Evolutionary conservation across 2,329 filamentous ascomycete species (phyloP), one percentile per base, ranked within the genome.

Genomic region (Nemania diffusa): DNA sequence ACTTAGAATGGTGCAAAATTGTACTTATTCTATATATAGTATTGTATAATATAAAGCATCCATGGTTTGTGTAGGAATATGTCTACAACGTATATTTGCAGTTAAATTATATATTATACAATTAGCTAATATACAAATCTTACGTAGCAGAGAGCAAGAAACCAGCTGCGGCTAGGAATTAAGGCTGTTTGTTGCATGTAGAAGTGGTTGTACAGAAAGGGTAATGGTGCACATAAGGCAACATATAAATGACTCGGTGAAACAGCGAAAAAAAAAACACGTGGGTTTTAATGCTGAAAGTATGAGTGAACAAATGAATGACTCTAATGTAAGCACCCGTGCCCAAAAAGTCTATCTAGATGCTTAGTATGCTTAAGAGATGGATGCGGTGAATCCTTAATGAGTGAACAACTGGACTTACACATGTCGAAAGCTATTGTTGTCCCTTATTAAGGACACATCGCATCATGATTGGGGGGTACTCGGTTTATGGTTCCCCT

Each of bases 201-300:
- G 34, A 44, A 46, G 50, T 9, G n/a, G 50, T 46, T 32, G 17
- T 20, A 52, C 50, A 4, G 50, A 32, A 32, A 20, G 27, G n/a
- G 26, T n/a, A 52, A 52, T 26, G n/a, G 27, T 29, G 13, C 26
- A 29, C 24, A 27, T 29, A 52, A 52, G 50, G 50, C 27, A 32
- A 26, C 9, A 53, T 8, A 61, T 40, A 15, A 24, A 44, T 56
- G 57, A 44, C 57, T 61, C 8, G 29, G 53, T 51, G 7, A 57
- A 26, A 57, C 46, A 52, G 51, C 46, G 9, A 24, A 50, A 57
- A n/a, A n/a, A n/a, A n/a, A 27, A 34, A 59, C 64, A 67, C 64
- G 64, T 67, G 59, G 64, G 42, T 55, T 59, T 22, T 8, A 29
- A 52, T 52, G 7, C 50, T 24, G 17, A 7, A 8, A n/a, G n/a